Base-by-base conservation (phyloP, 352 stramenopile genomes). In the Globisporangium emineosum region DNA sequence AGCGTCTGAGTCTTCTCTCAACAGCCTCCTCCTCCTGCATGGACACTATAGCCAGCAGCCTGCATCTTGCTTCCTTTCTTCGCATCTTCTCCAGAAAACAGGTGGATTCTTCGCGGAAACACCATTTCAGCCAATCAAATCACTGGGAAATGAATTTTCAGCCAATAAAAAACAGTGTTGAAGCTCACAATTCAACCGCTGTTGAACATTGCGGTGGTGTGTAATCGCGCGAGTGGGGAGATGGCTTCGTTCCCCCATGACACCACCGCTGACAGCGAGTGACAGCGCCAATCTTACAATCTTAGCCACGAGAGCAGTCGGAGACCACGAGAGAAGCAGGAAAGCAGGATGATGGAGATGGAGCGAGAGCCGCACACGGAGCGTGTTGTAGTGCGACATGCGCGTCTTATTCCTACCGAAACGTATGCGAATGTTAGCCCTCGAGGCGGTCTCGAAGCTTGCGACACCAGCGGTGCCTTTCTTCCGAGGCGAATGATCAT, bases 81-180 rank as follows among this genome's bases (percentile, higher is more conserved):
- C 21, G 58, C 58, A 57, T 64, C 58, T 64, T 64, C 58, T 64
- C 43, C 2, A 25, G 32, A 57, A 64, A 56, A 53, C 57, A 62
- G 55, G 7, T 61, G 55, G 40, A 61, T 61, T 37, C 17, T 64
- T 64, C 43, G 43, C 57, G 29, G 58, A 64, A 57, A 54, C 29
- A 1, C 2, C 13, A 33, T 60, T 60, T 60, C 23, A 19, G 3
- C 54, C 54, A 60, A 60, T 60, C 4, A n/a, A 25, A 32, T 17
- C 12, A 7, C 50, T 30, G n/a, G 5, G 19, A 12, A 10, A 4
- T 4, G 0, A 12, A 56, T 3, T 60, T 60, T 32, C 19, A 50
- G 2, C 54, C 54, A 60, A 60, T 60, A 7, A 60, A 2, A 3
- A 35, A 1, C 4, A 17, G 19, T 23, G 40, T 60, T 60, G 54